Evolutionary conservation across 2,329 filamentous ascomycete species (phyloP).

Genomic region (Fusarium sp.): DNA sequence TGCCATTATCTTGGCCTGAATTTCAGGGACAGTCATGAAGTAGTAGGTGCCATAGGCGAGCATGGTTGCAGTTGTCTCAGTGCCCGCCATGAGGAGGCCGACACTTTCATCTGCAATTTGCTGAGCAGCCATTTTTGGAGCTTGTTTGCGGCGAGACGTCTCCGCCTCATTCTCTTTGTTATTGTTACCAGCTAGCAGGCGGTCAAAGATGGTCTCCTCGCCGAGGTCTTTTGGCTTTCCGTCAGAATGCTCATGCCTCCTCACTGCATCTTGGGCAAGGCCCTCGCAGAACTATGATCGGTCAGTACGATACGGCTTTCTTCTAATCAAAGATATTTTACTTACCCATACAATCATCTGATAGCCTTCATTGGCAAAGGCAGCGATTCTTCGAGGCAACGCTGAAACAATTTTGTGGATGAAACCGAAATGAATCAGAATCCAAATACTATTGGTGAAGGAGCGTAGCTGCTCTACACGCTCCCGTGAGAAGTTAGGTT

Average conservation of each 20-base stretch:
- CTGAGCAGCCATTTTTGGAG: not conserved
- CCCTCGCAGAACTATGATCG: not conserved
- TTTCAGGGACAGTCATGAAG: not conserved
- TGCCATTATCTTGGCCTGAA: not conserved
- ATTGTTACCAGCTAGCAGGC: not conserved
- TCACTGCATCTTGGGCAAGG: not conserved
- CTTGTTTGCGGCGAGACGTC: not conserved
- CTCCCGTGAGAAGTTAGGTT: not conserved
- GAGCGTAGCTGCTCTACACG: not conserved
- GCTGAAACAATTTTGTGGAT: constrained; percentile 1
- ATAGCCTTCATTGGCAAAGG: constrained; percentile 1
- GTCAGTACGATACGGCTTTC: not conserved
- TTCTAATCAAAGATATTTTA: not conserved
- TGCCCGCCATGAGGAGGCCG: not conserved
- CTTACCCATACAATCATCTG: constrained; percentile 1
- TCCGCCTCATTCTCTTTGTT: not conserved
- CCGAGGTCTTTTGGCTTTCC: not conserved
- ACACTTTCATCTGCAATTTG: constrained; percentile 1
- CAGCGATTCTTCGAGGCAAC: not conserved
- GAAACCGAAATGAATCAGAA: not conserved
- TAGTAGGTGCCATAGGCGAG: not conserved
- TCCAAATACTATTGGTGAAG: not conserved
- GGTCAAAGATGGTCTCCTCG: not conserved
- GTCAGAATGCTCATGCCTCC: not conserved
- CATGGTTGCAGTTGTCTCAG: not conserved